Evolutionary conservation across 768 basidiomycete species (phyloP), one percentile per base, ranked within the genome.

Genomic region (Leccinum longicurvipes): DNA sequence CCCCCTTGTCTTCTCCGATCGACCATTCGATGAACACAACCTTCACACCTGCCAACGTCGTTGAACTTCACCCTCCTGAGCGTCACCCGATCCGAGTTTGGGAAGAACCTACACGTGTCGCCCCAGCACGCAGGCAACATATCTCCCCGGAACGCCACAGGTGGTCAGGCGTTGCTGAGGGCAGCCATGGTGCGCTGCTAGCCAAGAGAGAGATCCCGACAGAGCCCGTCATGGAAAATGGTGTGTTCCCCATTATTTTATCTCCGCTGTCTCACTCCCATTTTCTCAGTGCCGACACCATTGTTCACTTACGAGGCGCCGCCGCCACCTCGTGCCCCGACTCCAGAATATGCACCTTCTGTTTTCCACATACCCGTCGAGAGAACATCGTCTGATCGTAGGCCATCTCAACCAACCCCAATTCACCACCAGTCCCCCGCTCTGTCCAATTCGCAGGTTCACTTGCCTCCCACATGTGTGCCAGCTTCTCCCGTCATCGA

Each of bases 41-140:
- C 25, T 19, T 14, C 52, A 44, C 47, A 6, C 32, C 27, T 52
- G 8, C 15, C 17, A 41, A 23, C 23, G 41, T 46, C 8, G 4
- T 28, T 6, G 42, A 47, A 39, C 39, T 47, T 39, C 32, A 31
- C 12, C 0, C n/a, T 34, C 57, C 15, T 12, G 61, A 66, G 32
- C 65, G 57, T 41, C 63, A 59, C 28, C 67, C 67, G 48, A 57
- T 64, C 32, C 67, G 66, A n/a, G 62, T 67, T 49, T 67, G 66
- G 66, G 66, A 67, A 57, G 66, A 64, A 34, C 55, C 59, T 2
- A 47, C 45, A 27, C 64, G 50, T 27, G 42, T 64, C 56, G 59
- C 62, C 12, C 63, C 59, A 14, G 27, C 48, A 42, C 52, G 28
- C 27, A 41, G 55, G 28, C 14, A 31, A 14, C 47, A 31, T 41